Percentiles rank a stretch among this genome's conserved stretches.
These are phyloP conservation scores for Hygrophorus pudorinus DNA, from an alignment of 768 basidiomycete species.

Conservation along the genomic window DNA sequence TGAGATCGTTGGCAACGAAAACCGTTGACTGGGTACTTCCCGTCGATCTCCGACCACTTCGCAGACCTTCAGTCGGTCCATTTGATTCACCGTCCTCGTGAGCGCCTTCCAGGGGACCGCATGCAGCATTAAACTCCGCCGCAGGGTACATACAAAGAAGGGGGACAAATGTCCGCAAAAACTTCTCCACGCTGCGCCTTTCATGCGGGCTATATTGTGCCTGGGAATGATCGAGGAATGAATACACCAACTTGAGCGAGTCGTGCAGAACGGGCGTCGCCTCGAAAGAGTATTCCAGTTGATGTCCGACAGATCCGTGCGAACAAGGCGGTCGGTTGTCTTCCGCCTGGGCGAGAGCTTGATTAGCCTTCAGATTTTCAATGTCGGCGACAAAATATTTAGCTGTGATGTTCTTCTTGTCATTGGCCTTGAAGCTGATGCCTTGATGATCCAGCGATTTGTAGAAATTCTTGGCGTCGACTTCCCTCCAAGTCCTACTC, in stretches of 20 bases:
- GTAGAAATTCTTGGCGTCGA: slow-evolving; percentile 96
- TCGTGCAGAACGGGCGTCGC: slow-evolving; percentile 82
- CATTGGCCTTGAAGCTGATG: slow-evolving; percentile 87
- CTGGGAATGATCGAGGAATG: slow-evolving; percentile 83
- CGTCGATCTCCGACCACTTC: slow-evolving; percentile 38
- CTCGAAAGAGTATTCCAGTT: slow-evolving; percentile 70
- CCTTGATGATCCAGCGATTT: slow-evolving; percentile 96
- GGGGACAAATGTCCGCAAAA: slow-evolving; percentile 79
- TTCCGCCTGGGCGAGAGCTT: slow-evolving; percentile 30
- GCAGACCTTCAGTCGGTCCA: slow-evolving; percentile 21
- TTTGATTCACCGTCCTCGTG: slow-evolving; percentile 33
- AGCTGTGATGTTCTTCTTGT: slow-evolving; percentile 86
- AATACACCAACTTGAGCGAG: slow-evolving; percentile 79
- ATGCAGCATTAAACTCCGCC: slow-evolving; percentile 58
- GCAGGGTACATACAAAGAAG: slow-evolving; percentile 62
- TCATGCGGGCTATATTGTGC: slow-evolving; percentile 50
- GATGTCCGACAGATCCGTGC: slow-evolving; percentile 45
- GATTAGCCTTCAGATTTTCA: slow-evolving; percentile 54
- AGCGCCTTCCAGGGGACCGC: slow-evolving; percentile 42
- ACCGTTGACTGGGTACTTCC: slow-evolving; percentile 26
- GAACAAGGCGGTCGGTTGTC: slow-evolving; percentile 29
- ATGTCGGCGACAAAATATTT: slow-evolving; percentile 78
- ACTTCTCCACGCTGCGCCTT: slow-evolving; percentile 74
- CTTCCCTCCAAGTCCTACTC: slow-evolving; percentile 94
- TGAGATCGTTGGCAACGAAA: slow-evolving; percentile 54